Percentiles rank a stretch among this genome's conserved stretches.
Conservation (phyloP, 2,329 filamentous ascomycete species). For the Fusarium setosum region DNA sequence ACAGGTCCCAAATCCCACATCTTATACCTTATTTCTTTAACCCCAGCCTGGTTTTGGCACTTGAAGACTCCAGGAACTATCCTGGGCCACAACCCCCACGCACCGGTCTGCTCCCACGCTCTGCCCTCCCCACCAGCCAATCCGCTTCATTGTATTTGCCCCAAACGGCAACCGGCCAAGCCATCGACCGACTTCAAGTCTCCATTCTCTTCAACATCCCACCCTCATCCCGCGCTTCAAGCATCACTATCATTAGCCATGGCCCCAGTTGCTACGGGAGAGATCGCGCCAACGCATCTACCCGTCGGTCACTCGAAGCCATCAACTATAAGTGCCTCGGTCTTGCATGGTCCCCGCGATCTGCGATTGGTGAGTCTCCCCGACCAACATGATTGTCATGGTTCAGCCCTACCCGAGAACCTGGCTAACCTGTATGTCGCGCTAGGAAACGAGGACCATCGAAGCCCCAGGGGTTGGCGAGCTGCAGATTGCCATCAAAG, state of each 20-base stretch:
- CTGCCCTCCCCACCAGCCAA: constrained; percentile 41
- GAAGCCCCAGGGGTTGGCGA: constrained; percentile 62
- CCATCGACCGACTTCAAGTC: constrained; percentile 41
- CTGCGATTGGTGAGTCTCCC: constrained; percentile 63
- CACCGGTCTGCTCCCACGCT: constrained; percentile 41
- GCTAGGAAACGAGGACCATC: constrained; percentile 63
- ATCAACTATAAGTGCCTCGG: constrained; percentile 62
- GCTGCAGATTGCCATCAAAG: constrained; percentile 73
- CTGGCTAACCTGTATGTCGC: constrained; percentile 22
- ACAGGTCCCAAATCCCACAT: constrained; percentile 24
- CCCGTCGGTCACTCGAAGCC: constrained; percentile 54
- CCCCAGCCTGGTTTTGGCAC: constrained; percentile 29
- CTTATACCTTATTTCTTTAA: constrained; percentile 24
- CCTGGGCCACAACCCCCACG: constrained; percentile 42
- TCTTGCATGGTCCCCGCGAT: constrained; percentile 68
- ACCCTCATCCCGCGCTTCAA: constrained; percentile 72
- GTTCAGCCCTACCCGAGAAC: constrained; percentile 39
- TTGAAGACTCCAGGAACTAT: constrained; percentile 39
- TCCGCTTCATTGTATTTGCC: constrained; percentile 40
- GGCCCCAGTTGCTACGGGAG: constrained; percentile 62
- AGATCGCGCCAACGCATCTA: constrained; percentile 57
- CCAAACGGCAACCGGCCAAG: constrained; percentile 48
- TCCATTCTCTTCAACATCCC: constrained; percentile 48
- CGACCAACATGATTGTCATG: constrained; percentile 9
- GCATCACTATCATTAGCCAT: constrained; percentile 48